Conservation (phyloP, 2,329 filamentous ascomycete genomes). For the Monilinia vaccinii-corymbosi region DNA sequence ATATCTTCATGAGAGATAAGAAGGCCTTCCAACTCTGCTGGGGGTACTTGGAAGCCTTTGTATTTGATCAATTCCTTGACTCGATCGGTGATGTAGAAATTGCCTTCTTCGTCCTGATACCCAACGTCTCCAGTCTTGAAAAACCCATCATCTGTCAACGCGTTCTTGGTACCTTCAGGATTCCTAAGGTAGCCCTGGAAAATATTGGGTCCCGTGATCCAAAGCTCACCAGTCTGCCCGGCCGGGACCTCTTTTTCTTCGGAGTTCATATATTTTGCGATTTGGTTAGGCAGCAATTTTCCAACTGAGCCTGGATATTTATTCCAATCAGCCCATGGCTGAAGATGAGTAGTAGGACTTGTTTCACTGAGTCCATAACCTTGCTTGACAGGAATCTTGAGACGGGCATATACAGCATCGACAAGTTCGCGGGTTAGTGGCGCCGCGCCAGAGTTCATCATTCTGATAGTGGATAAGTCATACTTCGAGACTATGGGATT, state of each 20-base stretch:
- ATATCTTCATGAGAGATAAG: slow-evolving; percentile 37
- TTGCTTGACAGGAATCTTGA: slow-evolving; percentile 78
- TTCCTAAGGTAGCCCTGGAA: slow-evolving; percentile 52
- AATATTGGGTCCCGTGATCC: slow-evolving; percentile 54
- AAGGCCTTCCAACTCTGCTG: slow-evolving; percentile 51
- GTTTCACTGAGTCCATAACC: slow-evolving; percentile 89
- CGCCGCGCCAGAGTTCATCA: slow-evolving; percentile 82
- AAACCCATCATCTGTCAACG: slow-evolving; percentile 66
- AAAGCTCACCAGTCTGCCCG: slow-evolving; percentile 60
- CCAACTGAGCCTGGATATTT: slow-evolving; percentile 71
- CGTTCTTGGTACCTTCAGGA: slow-evolving; percentile 56
- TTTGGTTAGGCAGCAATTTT: slow-evolving; percentile 66
- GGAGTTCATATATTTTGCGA: slow-evolving; percentile 68
- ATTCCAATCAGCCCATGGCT: slow-evolving; percentile 67
- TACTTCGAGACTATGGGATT: slow-evolving; percentile 71
- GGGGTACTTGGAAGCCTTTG: slow-evolving; percentile 63
- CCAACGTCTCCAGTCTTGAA: slow-evolving; percentile 78
- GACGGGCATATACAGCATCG: slow-evolving; percentile 61
- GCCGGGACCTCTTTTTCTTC: slow-evolving; percentile 50
- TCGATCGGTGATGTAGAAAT: slow-evolving; percentile 84
- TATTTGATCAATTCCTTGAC: slow-evolving; percentile 60
- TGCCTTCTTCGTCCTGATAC: slow-evolving; percentile 62
- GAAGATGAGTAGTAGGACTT: slow-evolving; percentile 66
- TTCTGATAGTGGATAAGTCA: slow-evolving; percentile 67
- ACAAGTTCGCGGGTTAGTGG: slow-evolving; percentile 76